Evolutionary conservation across 805 yeast species (phyloP).

Genomic region (Candida tammaniensis): DNA sequence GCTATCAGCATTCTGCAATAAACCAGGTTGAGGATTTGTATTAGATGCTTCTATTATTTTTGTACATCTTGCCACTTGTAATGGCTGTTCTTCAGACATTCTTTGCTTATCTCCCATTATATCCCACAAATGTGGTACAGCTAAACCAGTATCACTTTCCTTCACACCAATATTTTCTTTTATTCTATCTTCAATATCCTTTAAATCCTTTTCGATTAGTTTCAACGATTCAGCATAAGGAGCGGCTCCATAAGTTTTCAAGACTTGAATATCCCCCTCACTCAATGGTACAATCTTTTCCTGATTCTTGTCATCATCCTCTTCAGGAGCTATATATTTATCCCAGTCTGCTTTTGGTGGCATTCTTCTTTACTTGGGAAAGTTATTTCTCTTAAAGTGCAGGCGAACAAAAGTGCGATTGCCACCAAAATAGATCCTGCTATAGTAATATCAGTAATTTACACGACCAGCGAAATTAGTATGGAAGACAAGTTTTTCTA

Average conservation of each 20-base stretch:
- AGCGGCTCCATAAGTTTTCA: conserved; percentile 96
- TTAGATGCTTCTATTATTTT: conserved; percentile 76
- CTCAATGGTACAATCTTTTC: conserved; percentile 81
- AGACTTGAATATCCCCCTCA: conserved; percentile 96
- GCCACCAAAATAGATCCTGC: no score
- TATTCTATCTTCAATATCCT: conserved; percentile 78
- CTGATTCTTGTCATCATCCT: conserved; percentile 58
- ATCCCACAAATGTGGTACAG: conserved; percentile 97
- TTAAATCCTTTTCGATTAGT: conserved; percentile 81
- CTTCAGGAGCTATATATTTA: conserved; percentile 87
- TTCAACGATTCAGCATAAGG: conserved; percentile 86
- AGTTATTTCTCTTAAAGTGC: background rate
- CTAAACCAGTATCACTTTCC: conserved; percentile 96
- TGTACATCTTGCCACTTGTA: conserved; percentile 98
- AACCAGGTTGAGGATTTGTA: conserved; percentile 31
- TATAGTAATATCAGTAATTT: no score
- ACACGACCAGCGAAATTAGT: no score
- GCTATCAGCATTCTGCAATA: conserved; percentile 64
- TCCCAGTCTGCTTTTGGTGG: conserved; percentile 96
- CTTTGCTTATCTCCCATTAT: conserved; percentile 93
- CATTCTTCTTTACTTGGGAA: conserved; percentile 4
- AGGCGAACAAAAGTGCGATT: no score
- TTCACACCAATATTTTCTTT: conserved; percentile 92
- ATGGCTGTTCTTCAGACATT: conserved; percentile 89
- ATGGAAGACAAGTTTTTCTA: no score